phyloP scores from a whole-genome alignment of 2,329 filamentous ascomycete genomes.

The Hypoxylon sp. region DNA sequence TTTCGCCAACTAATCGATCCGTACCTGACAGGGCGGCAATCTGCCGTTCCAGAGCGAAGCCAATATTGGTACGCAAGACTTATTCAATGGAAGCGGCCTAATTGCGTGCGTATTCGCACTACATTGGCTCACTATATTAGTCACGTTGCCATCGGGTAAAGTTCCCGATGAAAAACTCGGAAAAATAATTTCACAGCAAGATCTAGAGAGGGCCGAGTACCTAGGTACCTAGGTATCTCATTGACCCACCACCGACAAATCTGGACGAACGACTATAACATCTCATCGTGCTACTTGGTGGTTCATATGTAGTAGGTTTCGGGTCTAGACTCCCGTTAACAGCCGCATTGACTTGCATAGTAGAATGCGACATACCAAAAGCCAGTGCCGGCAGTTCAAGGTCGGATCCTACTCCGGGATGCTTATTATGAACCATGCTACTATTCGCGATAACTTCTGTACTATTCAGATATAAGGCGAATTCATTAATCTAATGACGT shows the following conservation, averaged over 20 bases:
- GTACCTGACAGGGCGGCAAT: conserved; percentile 39
- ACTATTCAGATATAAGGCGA: neutral
- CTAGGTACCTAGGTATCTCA: no score
- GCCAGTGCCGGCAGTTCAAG: conserved; percentile 3
- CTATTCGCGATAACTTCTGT: neutral
- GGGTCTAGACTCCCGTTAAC: conserved; percentile 31
- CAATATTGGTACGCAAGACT: conserved; percentile 26
- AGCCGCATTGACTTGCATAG: conserved; percentile 36
- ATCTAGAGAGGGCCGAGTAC: neutral
- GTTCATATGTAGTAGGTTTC: conserved; percentile 26
- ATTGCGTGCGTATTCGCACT: conserved; percentile 17
- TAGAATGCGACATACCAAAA: conserved; percentile 19
- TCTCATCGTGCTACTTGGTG: conserved; percentile 17
- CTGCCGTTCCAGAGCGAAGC: conserved; percentile 29
- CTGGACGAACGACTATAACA: conserved; percentile 5
- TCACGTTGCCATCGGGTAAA: conserved; percentile 15
- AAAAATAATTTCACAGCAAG: conserved; percentile 6
- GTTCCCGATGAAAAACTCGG: conserved; percentile 10
- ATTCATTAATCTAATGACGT: neutral
- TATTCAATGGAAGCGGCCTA: conserved; percentile 20
- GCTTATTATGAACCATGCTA: conserved; percentile 15
- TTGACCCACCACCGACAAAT: conserved; percentile 1
- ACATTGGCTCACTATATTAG: conserved; percentile 22
- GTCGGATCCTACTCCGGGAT: neutral
- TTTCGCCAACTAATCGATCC: conserved; percentile 15